Evolutionary conservation across 257 asterid genomes (phyloP).

Genomic region (Pogostemon cablin): DNA sequence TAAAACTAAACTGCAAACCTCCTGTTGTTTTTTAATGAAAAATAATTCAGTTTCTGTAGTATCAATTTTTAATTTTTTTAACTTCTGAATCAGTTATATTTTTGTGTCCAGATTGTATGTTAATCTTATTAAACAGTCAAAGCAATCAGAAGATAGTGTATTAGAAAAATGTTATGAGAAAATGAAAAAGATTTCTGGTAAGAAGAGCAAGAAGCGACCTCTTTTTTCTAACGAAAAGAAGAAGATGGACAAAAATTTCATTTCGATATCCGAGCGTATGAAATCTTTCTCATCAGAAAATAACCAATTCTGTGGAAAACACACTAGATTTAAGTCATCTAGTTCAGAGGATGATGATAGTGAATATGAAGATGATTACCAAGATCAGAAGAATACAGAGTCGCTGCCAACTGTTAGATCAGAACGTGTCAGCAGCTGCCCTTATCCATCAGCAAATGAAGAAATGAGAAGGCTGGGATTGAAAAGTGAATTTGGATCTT

Average conservation of each 20-base stretch:
- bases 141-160: constrained; percentile 48
- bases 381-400: constrained; percentile 33
- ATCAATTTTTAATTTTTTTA: not conserved
- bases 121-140: constrained; percentile 50
- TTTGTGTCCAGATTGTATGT: constrained; percentile 56
- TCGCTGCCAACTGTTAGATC: constrained; percentile 43
- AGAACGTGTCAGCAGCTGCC: constrained; percentile 77
- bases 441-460: constrained; percentile 94
- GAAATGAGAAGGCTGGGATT: constrained; percentile 76
- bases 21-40: constrained; percentile 11
- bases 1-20: constrained; percentile 20
- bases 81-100: constrained; percentile 28
- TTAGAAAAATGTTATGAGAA: constrained; percentile 48
- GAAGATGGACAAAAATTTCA: constrained; percentile 70
- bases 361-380: constrained; percentile 40
- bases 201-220: constrained; percentile 52
- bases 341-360: constrained; percentile 72
- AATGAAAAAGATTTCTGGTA: constrained; percentile 44
- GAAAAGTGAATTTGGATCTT: constrained; percentile 48
- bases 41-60: constrained; percentile 15
- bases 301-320: constrained; percentile 63
- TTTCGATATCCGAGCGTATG: constrained; percentile 61
- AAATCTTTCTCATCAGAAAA: constrained; percentile 55
- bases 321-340: constrained; percentile 59
- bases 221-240: constrained; percentile 57